Percentiles rank a stretch among this genome's conserved stretches.
Evolutionary conservation across 208 protist species (phyloP).

Genomic region (Leishmania gerbilli): DNA sequence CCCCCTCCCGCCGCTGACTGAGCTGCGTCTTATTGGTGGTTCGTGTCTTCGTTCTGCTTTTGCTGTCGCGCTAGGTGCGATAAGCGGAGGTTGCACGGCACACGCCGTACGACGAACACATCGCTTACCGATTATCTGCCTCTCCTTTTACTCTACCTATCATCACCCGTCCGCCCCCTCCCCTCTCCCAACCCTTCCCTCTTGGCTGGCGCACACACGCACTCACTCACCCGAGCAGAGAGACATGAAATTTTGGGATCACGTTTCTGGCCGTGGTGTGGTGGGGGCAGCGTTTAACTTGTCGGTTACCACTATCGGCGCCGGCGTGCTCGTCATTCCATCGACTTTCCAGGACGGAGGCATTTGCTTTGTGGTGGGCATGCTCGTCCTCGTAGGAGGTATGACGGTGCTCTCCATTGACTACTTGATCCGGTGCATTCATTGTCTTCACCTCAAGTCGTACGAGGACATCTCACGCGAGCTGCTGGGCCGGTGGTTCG

Average conservation of each 20-base stretch:
- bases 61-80: not conserved
- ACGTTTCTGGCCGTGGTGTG: constrained; percentile 25
- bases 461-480: constrained; percentile 83
- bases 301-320: constrained; percentile 74
- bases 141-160: not conserved
- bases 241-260: constrained; percentile 15
- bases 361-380: constrained; percentile 44
- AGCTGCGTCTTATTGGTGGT: not conserved
- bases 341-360: constrained; percentile 66
- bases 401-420: constrained; percentile 77
- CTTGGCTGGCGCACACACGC: not conserved
- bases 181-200: not conserved
- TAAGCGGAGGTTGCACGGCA: not conserved
- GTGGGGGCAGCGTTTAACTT: constrained; percentile 62
- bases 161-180: not conserved
- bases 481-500: constrained; percentile 65
- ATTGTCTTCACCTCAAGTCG: constrained; percentile 56
- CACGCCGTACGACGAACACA: not conserved
- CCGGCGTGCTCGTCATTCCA: constrained; percentile 65
- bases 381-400: constrained; percentile 44
- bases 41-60: no score
- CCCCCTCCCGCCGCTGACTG: not conserved
- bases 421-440: constrained; percentile 73
- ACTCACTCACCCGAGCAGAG: not conserved
- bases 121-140: not conserved